Percentiles rank a stretch among this genome's conserved stretches.
Conservation (phyloP, 2,329 filamentous ascomycete species). For the Cadophora sp. region DNA sequence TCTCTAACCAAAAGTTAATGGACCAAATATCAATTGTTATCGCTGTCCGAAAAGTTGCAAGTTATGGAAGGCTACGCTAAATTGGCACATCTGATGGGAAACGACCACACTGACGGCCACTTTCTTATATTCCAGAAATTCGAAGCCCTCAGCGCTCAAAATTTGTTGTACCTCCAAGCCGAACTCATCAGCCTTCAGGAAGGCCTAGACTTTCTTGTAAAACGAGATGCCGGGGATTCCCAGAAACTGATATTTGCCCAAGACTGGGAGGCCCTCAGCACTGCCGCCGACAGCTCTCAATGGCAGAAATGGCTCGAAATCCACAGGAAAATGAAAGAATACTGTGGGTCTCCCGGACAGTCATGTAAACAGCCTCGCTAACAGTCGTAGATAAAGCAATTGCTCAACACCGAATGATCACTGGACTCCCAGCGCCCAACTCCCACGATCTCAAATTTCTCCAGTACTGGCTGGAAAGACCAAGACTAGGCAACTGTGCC, state of each 20-base stretch:
- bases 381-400: not conserved
- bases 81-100: slow-evolving; percentile 41
- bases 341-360: not conserved
- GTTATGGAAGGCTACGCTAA: slow-evolving; percentile 32
- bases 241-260: not conserved
- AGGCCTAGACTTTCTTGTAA: slow-evolving; percentile 15
- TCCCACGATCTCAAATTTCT: not conserved
- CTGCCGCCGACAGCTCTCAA: not conserved
- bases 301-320: slow-evolving; percentile 2
- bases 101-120: slow-evolving; percentile 34
- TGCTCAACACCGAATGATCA: slow-evolving; percentile 3
- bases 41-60: not conserved
- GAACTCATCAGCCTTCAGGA: slow-evolving; percentile 41
- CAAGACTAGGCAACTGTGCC: not conserved
- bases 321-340: not conserved
- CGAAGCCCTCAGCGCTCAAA: slow-evolving; percentile 37
- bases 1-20: no score
- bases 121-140: slow-evolving; percentile 41
- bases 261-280: not conserved
- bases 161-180: slow-evolving; percentile 43
- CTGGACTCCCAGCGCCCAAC: not conserved
- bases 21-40: no score
- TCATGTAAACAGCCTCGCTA: not conserved
- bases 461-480: slow-evolving; percentile 6
- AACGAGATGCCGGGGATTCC: slow-evolving; percentile 14